phyloP scores from a whole-genome alignment of 352 stramenopile species.

The Phytophthora palmivora region DNA sequence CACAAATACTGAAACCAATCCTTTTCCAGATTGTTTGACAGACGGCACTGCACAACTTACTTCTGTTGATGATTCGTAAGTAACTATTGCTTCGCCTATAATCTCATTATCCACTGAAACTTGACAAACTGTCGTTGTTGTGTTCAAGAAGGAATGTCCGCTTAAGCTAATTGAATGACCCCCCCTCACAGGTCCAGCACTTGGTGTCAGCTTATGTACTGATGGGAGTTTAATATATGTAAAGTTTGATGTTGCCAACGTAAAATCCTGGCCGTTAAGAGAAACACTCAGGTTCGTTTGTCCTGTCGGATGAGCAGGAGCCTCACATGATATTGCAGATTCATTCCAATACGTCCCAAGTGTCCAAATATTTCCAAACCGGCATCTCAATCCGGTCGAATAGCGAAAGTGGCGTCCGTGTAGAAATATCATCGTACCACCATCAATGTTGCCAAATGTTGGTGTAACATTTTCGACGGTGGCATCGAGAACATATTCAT shows the following conservation, averaged over 20 bases:
- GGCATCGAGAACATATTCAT: constrained; percentile 66
- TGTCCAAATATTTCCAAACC: constrained; percentile 52
- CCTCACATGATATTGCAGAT: constrained; percentile 60
- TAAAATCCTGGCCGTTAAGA: constrained; percentile 77
- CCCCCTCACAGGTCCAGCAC: constrained; percentile 36
- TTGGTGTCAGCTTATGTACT: constrained; percentile 53
- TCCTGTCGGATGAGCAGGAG: constrained; percentile 47
- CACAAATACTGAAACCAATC: constrained; percentile 37
- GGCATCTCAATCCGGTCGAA: constrained; percentile 52
- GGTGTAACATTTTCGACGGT: constrained; percentile 57
- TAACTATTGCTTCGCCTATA: not conserved
- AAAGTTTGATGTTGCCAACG: constrained; percentile 38
- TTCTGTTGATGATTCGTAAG: constrained; percentile 27
- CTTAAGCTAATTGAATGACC: constrained; percentile 44
- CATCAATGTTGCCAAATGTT: constrained; percentile 44
- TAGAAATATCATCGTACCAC: constrained; percentile 67
- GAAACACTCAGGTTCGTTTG: constrained; percentile 53
- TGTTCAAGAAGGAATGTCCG: constrained; percentile 37
- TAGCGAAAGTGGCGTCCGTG: constrained; percentile 74
- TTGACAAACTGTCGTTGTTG: constrained; percentile 33
- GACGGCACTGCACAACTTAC: constrained; percentile 37
- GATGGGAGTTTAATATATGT: constrained; percentile 54
- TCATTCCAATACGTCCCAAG: constrained; percentile 68
- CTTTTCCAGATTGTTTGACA: constrained; percentile 13
- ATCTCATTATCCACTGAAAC: constrained; percentile 29